Evolutionary conservation across 108 stramenopile genomes (phyloP), one percentile per base, ranked within the genome.

Genomic region (Seminavis robusta): DNA sequence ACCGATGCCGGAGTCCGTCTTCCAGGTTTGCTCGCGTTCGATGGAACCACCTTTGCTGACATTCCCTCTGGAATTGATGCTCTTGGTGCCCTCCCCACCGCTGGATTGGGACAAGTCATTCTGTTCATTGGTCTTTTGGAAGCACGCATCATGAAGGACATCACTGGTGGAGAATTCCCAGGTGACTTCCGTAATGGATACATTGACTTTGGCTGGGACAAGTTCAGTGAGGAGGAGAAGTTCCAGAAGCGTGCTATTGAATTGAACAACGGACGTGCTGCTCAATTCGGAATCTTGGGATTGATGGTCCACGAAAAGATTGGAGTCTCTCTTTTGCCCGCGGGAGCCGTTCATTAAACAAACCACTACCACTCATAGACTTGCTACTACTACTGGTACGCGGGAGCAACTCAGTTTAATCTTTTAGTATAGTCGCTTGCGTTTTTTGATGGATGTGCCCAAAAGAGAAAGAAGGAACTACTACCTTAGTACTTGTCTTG

Each of bases 201-300:
- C 59, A 47, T 88, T 56, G 86, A 88, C 66, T 83, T 88, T 60
- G 86, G 86, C 25, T 88, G 86, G 86, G 81, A 88, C 63, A 52
- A 47, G 40, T 78, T 81, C 38, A 67, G 61, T 43, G 74, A 66
- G 11, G 77, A 83, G 60, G 65, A 69, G 64, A 71, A 88, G 80
- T 61, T 66, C 5, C 31, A 25, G 34, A 90, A 94, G 88, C 76
- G 86, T 41, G 86, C 86, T 54, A 90, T 91, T 61, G 92, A 94
- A 73, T 64, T 94, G 32, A 94, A 94, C 81, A 79, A 92, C 52
- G 91, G 91, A 36, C 85, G 91, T 54, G 87, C 87, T 13, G 91
- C 91, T 31, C 67, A 70, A 71, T 86, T 94, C 84, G 92, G 89
- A 41, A 88, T 94, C 70, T 81, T 94, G 55, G 92, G 71, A 10